phyloP scores from a whole-genome alignment of 345 rosid genomes.

The Tarenaya hassleriana region DNA sequence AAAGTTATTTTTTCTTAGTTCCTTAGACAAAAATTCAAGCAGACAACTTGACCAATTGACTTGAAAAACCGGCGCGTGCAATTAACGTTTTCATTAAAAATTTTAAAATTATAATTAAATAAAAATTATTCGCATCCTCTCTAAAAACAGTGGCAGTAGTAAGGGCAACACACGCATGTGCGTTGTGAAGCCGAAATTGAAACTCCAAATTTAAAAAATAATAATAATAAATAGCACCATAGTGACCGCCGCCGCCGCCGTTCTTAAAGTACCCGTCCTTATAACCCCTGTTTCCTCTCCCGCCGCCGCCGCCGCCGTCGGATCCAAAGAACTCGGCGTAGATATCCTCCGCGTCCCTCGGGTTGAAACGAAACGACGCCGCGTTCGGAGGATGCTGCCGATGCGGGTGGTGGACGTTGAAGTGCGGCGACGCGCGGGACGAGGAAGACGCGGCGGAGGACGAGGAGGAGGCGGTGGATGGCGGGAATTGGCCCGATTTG shows the following conservation, averaged over 20 bases:
- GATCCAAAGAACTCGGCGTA: constrained; percentile 75
- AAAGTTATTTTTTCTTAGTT: too few relatives aligned
- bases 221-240: too few relatives aligned
- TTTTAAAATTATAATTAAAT: too few relatives aligned
- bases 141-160: too few relatives aligned
- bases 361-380: constrained; percentile 50
- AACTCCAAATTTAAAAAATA: too few relatives aligned
- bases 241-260: constrained; percentile 15
- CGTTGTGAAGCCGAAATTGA: too few relatives aligned
- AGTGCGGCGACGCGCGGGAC: constrained; percentile 27
- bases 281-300: constrained; percentile 31
- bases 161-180: too few relatives aligned
- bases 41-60: too few relatives aligned
- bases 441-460: constrained; percentile 29
- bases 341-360: constrained; percentile 71
- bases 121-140: too few relatives aligned
- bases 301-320: constrained; percentile 33
- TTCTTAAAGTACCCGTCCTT: constrained; percentile 45
- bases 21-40: too few relatives aligned
- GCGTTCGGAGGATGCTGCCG: constrained; percentile 36
- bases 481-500: constrained; percentile 72
- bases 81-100: too few relatives aligned
- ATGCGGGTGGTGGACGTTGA: constrained; percentile 25
- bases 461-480: constrained; percentile 28
- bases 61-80: too few relatives aligned